phyloP scores from a whole-genome alignment of 805 yeast species.

The Lachancea cidri region DNA sequence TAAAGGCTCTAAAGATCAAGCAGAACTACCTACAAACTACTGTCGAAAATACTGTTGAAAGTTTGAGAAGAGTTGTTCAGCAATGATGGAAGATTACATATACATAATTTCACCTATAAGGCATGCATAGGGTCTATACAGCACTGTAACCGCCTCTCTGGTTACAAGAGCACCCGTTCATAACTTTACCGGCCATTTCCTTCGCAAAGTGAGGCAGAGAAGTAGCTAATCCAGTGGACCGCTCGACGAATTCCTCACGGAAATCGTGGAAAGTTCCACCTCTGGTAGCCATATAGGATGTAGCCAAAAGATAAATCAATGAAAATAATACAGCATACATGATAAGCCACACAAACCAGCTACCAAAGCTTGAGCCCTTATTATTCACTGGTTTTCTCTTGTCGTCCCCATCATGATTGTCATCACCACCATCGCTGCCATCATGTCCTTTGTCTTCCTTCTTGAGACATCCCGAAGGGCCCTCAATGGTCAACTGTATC shows the following conservation, averaged over 20 bases:
- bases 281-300: constrained; percentile 68
- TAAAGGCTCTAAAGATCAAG: constrained; percentile 60
- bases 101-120: not conserved
- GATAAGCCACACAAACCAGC: constrained; percentile 72
- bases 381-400: constrained; percentile 28
- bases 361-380: constrained; percentile 30
- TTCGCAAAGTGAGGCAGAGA: constrained; percentile 60
- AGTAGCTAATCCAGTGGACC: constrained; percentile 49
- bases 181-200: constrained; percentile 63
- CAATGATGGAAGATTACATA: constrained; percentile 1
- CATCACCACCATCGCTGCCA: constrained; percentile 18
- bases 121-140: constrained; percentile 43
- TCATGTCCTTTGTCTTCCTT: constrained; percentile 22
- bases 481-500: constrained; percentile 30
- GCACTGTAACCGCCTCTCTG: constrained; percentile 90
- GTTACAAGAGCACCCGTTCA: constrained; percentile 46
- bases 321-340: constrained; percentile 66
- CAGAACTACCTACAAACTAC: constrained; percentile 70
- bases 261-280: constrained; percentile 63
- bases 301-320: constrained; percentile 60
- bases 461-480: constrained; percentile 43
- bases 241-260: constrained; percentile 70
- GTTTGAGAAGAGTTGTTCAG: constrained; percentile 37
- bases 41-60: constrained; percentile 63
- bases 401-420: constrained; percentile 20